phyloP scores from a whole-genome alignment of 2,329 filamentous ascomycete species.

The Venturia pyrina region DNA sequence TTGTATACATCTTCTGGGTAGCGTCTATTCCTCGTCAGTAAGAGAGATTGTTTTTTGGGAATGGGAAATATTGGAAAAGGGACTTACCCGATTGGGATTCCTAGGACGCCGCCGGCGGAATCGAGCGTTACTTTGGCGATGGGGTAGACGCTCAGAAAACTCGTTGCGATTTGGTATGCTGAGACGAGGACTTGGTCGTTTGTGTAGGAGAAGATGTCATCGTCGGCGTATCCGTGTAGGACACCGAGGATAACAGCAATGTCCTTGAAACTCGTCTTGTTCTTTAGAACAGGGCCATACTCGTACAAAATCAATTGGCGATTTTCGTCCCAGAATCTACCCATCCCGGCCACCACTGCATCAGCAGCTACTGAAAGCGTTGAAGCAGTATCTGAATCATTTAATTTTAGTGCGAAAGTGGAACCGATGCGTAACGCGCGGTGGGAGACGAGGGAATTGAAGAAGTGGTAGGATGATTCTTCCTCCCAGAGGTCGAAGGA shows the following conservation, averaged over 20 bases:
- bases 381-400: constrained; percentile 19
- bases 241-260: constrained; percentile 23
- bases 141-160: constrained; percentile 21
- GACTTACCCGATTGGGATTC: constrained; percentile 23
- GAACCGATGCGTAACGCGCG: constrained; percentile 26
- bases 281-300: constrained; percentile 22
- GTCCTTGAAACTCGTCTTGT: constrained; percentile 25
- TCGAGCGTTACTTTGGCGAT: constrained; percentile 20
- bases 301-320: constrained; percentile 23
- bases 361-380: constrained; percentile 19
- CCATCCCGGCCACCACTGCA: constrained; percentile 19
- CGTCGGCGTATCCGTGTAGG: constrained; percentile 23
- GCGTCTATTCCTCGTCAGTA: constrained; percentile 16
- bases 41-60: too few relatives aligned
- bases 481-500: constrained; percentile 38
- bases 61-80: not conserved
- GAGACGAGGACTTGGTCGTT: constrained; percentile 23
- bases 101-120: constrained; percentile 18
- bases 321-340: constrained; percentile 23
- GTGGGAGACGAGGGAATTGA: constrained; percentile 28
- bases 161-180: constrained; percentile 21
- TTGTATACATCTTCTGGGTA: constrained; percentile 28
- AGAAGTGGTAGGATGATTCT: constrained; percentile 31
- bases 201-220: constrained; percentile 22
- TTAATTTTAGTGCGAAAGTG: constrained; percentile 21